Conservation (phyloP, 2,329 filamentous ascomycete species). For the Ascochyta pisi region DNA sequence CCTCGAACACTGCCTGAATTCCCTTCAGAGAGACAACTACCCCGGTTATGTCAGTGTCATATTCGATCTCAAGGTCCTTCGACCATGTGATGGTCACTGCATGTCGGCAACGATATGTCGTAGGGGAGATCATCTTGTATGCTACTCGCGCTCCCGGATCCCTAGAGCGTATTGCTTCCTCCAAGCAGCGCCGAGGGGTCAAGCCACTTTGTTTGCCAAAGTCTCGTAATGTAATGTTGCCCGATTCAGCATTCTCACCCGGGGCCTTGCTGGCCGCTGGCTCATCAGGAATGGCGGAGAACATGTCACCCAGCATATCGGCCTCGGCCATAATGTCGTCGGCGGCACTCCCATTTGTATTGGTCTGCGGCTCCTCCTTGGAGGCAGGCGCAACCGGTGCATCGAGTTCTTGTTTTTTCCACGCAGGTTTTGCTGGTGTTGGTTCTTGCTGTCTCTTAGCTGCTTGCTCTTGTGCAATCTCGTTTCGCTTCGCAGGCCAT, state of each 20-base stretch:
- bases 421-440: not conserved
- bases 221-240: constrained; percentile 72
- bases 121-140: constrained; percentile 74
- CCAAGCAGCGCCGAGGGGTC: constrained; percentile 75
- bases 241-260: constrained; percentile 44
- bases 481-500: constrained; percentile 55
- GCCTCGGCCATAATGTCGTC: constrained; percentile 54
- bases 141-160: constrained; percentile 72
- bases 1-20: constrained; percentile 68
- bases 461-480: constrained; percentile 51
- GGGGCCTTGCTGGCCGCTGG: constrained; percentile 48
- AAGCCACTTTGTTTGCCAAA: constrained; percentile 85
- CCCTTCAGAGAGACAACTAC: constrained; percentile 55
- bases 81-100: constrained; percentile 79
- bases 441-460: constrained; percentile 27
- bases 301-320: constrained; percentile 65
- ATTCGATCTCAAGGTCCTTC: constrained; percentile 68
- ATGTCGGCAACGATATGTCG: constrained; percentile 77
- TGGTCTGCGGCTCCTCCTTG: not conserved
- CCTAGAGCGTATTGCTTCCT: constrained; percentile 86
- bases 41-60: constrained; percentile 51
- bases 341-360: constrained; percentile 2
- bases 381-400: not conserved
- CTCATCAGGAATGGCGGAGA: constrained; percentile 54
- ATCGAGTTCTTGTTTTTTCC: not conserved